Conservation (phyloP, 495 filamentous ascomycete species). For the Annulohypoxylon nitens region DNA sequence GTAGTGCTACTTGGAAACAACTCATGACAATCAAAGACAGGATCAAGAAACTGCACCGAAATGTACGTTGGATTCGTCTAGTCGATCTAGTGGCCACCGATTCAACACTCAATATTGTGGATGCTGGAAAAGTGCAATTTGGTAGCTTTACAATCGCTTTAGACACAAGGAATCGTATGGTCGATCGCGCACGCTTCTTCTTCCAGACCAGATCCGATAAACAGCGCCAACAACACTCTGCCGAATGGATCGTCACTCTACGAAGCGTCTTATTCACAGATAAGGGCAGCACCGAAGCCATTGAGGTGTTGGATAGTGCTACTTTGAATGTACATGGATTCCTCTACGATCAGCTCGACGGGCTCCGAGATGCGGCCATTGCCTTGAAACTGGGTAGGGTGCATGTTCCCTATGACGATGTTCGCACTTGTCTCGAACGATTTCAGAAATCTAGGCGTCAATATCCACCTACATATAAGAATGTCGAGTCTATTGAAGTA, state of each 20-base stretch:
- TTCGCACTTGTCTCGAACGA: constrained; percentile 69
- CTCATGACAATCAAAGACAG: constrained; percentile 82
- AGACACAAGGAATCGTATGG: constrained; percentile 90
- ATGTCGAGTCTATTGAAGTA: constrained; percentile 64
- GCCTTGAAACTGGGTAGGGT: constrained; percentile 90
- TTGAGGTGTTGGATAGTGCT: constrained; percentile 90
- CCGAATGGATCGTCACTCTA: constrained; percentile 92
- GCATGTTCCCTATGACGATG: constrained; percentile 90
- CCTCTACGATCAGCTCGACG: constrained; percentile 88
- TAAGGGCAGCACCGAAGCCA: constrained; percentile 78
- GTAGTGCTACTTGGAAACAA: constrained; percentile 82
- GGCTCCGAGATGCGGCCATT: constrained; percentile 89
- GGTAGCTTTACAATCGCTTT: constrained; percentile 87
- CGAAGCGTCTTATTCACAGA: constrained; percentile 89
- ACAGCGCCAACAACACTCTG: constrained; percentile 79
- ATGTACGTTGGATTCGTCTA: constrained; percentile 88
- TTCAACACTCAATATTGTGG: constrained; percentile 76
- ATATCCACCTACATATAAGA: constrained; percentile 39
- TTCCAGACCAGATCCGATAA: constrained; percentile 78
- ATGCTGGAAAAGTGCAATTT: constrained; percentile 86
- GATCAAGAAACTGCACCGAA: constrained; percentile 86
- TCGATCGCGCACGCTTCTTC: constrained; percentile 91
- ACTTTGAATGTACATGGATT: constrained; percentile 92
- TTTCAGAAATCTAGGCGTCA: constrained; percentile 57
- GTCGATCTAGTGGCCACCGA: constrained; percentile 91